Evolutionary conservation across 441 rosid species (phyloP), one percentile per base, ranked within the genome.

Genomic region (Adansonia madagascariensis): DNA sequence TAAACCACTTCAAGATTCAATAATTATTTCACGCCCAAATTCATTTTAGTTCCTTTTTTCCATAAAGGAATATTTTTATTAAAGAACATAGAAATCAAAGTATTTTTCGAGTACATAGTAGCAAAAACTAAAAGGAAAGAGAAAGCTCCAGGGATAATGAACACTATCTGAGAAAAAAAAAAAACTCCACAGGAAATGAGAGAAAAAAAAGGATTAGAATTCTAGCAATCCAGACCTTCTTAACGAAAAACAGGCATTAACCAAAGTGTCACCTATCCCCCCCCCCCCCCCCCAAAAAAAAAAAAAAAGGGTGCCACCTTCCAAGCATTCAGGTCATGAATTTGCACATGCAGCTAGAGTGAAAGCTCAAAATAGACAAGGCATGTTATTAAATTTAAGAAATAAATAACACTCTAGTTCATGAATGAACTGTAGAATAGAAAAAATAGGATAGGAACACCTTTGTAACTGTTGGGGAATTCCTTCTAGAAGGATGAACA

Each of bases 401-500:
- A 41, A 63, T 6, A 27, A 27, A 27, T 35, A 71, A 57, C 3
- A 57, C 24, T 52, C 41, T 63, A 68, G 20, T 77, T 17, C 15
- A 71, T 17, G 15, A 44, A 56, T 68, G 24, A 31, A 56, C 3
- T 9, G 15, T n/a, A 46, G 70, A 60, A 61, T 15, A 9, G 1
- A 66, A 46, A 14, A 22, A 44, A 31, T 81, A 1, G 10, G 64
- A 17, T 53, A 73, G 65, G 11, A 15, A 27, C 73, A 94, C 99
- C 97, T 92, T 95, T 2, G 95, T 89, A 79, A 91, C 87, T 69
- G 90, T 92, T 41, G 93, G 94, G 53, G 97, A 92, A 81, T 90
- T 94, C 83, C 89, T 91, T 62, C 94, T 87, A 80, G 98, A 94
- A 80, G 93, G 94, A 85, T 95, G 99, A 79, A 94, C 88, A 72